phyloP scores from a whole-genome alignment of 2,329 filamentous ascomycete species.

The Colletotrichum echinochloae region DNA sequence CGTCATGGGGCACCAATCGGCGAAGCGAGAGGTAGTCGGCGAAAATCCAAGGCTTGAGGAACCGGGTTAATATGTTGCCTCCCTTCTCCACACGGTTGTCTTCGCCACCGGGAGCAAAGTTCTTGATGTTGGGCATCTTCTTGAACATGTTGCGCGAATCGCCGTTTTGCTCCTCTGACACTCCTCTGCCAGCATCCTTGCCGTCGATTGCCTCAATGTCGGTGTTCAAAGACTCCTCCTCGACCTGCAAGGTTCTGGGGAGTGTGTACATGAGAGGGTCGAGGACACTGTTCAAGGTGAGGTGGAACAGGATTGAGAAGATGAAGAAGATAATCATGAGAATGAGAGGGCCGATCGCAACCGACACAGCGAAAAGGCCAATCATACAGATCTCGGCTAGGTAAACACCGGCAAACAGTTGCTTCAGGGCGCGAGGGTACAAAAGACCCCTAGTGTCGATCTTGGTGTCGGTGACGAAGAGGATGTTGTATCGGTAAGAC shows the following conservation, averaged over 20 bases:
- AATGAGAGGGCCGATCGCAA: slow-evolving; percentile 75
- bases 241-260: slow-evolving; percentile 69
- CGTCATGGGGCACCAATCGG: slow-evolving; percentile 72
- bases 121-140: slow-evolving; percentile 40
- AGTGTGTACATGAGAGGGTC: slow-evolving; percentile 78
- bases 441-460: slow-evolving; percentile 91
- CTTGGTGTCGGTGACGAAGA: slow-evolving; percentile 82
- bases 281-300: slow-evolving; percentile 77
- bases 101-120: slow-evolving; percentile 39
- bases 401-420: slow-evolving; percentile 85
- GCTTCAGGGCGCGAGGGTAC: slow-evolving; percentile 89
- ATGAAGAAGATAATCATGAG: slow-evolving; percentile 82
- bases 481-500: slow-evolving; percentile 86
- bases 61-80: slow-evolving; percentile 72
- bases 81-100: slow-evolving; percentile 54
- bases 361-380: slow-evolving; percentile 81
- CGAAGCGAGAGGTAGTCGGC: slow-evolving; percentile 79
- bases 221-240: slow-evolving; percentile 51
- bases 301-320: slow-evolving; percentile 81
- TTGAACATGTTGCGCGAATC: slow-evolving; percentile 39
- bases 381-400: slow-evolving; percentile 83
- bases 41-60: slow-evolving; percentile 83
- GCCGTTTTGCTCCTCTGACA: slow-evolving; percentile 40
- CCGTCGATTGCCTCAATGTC: slow-evolving; percentile 37
- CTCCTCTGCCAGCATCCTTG: slow-evolving; percentile 41